Percentiles rank a stretch among this genome's conserved stretches.
Evolutionary conservation across 352 stramenopile genomes (phyloP).

Genomic region (Peronospora destructor): DNA sequence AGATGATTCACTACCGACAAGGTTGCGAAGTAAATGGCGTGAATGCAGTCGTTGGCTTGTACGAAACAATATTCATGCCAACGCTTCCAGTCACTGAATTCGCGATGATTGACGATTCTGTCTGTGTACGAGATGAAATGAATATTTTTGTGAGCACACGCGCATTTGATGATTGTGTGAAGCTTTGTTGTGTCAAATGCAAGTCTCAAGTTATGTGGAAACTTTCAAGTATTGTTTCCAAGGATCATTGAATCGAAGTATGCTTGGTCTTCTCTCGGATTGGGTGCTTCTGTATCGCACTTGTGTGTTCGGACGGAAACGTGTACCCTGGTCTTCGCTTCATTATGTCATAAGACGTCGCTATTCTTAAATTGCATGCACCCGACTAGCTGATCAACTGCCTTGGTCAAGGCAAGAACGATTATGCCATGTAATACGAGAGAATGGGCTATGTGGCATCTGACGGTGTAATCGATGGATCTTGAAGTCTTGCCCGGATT

Average conservation of each 20-base stretch:
- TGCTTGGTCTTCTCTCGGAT: neutral
- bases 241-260: neutral
- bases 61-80: neutral
- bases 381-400: no score
- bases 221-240: neutral
- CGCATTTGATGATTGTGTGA: neutral
- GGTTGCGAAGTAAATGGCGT: constrained; percentile 11
- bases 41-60: neutral
- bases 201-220: neutral
- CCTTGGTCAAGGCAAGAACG: no score
- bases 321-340: no score
- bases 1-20: constrained; percentile 21
- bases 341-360: no score
- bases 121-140: neutral
- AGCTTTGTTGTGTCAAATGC: no score
- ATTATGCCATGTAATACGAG: no score
- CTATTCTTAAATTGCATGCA: no score
- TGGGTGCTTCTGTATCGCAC: neutral
- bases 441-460: no score
- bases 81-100: neutral
- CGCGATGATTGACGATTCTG: neutral
- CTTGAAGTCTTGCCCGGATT: no score
- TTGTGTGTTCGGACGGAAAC: no score
- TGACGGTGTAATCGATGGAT: no score
- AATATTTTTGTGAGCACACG: neutral